Percentiles rank a stretch among this genome's conserved stretches.
These are phyloP conservation scores for Fragilaria radians DNA, from an alignment of 108 stramenopile genomes.

Conservation along the genomic window DNA sequence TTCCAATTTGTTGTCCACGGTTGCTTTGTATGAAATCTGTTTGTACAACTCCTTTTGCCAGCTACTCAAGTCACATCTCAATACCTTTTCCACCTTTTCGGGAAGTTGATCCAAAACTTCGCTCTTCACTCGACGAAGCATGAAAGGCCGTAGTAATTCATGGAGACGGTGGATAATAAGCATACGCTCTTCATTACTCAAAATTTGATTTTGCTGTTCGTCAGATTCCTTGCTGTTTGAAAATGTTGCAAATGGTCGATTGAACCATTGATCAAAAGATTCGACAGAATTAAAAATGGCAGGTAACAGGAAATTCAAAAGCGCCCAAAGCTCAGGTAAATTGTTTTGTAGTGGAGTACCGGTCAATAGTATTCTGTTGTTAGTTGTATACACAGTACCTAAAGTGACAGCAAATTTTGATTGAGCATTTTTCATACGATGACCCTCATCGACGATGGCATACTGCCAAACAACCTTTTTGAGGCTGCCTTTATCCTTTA, in stretches of 20 bases:
- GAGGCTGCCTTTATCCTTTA: slow-evolving; percentile 81
- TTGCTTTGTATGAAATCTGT: slow-evolving; percentile 65
- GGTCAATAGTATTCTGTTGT: slow-evolving; percentile 65
- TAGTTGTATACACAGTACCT: slow-evolving; percentile 43
- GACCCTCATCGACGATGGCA: slow-evolving; percentile 93
- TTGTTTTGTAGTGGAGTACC: slow-evolving; percentile 88
- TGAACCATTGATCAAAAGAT: slow-evolving; percentile 88
- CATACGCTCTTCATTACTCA: slow-evolving; percentile 85
- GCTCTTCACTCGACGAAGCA: slow-evolving; percentile 89
- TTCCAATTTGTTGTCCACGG: slow-evolving; percentile 39
- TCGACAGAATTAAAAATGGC: slow-evolving; percentile 61
- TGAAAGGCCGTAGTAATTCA: slow-evolving; percentile 85
- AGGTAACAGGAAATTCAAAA: slow-evolving; percentile 67
- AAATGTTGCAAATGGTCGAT: slow-evolving; percentile 81
- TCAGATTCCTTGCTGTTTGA: slow-evolving; percentile 31
- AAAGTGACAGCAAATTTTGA: slow-evolving; percentile 66
- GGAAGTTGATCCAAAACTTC: slow-evolving; percentile 86
- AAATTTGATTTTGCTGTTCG: slow-evolving; percentile 44
- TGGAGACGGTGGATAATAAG: slow-evolving; percentile 90
- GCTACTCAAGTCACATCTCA: slow-evolving; percentile 76
- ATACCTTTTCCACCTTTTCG: slow-evolving; percentile 85
- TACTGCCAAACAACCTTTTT: slow-evolving; percentile 79
- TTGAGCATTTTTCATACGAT: slow-evolving; percentile 78
- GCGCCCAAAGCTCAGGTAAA: slow-evolving; percentile 51
- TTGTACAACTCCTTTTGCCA: slow-evolving; percentile 88